Evolutionary conservation across 2,329 filamentous ascomycete genomes (phyloP).

Genomic region (Bipolaris bicolor): DNA sequence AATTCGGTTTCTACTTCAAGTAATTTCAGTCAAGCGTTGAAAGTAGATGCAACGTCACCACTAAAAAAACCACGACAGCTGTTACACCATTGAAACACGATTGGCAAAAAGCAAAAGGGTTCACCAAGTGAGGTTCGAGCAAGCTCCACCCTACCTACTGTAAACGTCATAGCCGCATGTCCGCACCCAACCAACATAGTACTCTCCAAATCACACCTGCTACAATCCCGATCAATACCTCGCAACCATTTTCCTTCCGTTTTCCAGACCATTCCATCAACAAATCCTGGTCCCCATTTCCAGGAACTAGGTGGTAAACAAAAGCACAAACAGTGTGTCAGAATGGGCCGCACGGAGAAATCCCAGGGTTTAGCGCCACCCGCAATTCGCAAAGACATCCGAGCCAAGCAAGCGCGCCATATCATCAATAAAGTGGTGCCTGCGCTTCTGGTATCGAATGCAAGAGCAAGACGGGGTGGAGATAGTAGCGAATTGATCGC

Average conservation of each 20-base stretch:
- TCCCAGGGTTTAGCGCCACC: slow-evolving; percentile 49
- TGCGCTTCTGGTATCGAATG: slow-evolving; percentile 59
- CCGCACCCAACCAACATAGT: slow-evolving; percentile 14
- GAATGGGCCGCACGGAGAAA: slow-evolving; percentile 48
- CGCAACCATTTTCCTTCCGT: neutral
- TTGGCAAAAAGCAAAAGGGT: neutral
- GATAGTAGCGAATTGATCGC: slow-evolving; percentile 59
- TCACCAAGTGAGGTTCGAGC: neutral
- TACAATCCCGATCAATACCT: neutral
- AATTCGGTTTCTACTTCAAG: too few species aligned
- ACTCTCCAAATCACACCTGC: slow-evolving; percentile 8
- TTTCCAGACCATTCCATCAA: neutral
- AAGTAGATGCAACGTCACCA: neutral
- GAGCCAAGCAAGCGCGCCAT: slow-evolving; percentile 62
- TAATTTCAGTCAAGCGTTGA: neutral
- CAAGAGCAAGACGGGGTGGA: slow-evolving; percentile 62
- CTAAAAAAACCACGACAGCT: neutral
- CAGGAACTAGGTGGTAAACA: neutral
- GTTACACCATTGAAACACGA: too few species aligned
- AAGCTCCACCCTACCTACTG: slow-evolving; percentile 3
- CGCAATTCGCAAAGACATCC: slow-evolving; percentile 45
- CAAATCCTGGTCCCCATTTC: neutral
- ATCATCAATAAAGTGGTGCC: slow-evolving; percentile 68
- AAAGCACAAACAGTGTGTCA: neutral
- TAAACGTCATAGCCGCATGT: slow-evolving; percentile 11